Base-by-base conservation (phyloP, 148 eudicot species). In the Limonium bicolor region DNA sequence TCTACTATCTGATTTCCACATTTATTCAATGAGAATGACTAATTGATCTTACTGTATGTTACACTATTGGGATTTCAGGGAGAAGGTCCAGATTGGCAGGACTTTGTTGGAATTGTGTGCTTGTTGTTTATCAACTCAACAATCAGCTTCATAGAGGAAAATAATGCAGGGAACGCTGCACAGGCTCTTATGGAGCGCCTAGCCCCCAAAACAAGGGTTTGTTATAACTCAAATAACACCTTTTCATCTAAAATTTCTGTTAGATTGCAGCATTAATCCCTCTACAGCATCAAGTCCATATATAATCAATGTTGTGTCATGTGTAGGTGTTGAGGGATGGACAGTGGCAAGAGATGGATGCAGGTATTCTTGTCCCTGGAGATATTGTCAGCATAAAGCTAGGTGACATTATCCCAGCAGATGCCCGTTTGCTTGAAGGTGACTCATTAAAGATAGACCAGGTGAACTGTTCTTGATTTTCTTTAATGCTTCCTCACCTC, bases 331-430 rank as follows among this genome's bases (percentile, higher is more conserved):
- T 79, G 17, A 74, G 87, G 69, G 82, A 78, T 44, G 76, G 82
- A 15, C 57, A 52, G 31, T 79, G 87, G 87, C 77, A 71, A 42
- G 87, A 74, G 56, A 53, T 65, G 63, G 87, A 79, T 74, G 87
- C 87, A 22, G 54, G 68, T 48, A 23, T 79, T 50, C 55, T 78
- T 37, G 86, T 78, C 35, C 86, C 86, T 5, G 86, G 86, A 41
- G 86, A 78, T 44, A 74, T 78, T 45, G 71, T 78, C 20, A 74
- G 81, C 72, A 68, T 78, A 46, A 78, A 74, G 50, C 72, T 79
- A 18, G 87, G 87, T 31, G 87, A 79, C 58, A 79, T 79, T 54
- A 71, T 79, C 47, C 87, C 82, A 52, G 87, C 87, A 50, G 87
- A 79, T 60, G 81, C 76, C 29, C 82, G 87, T 18, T 69, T 79